These are phyloP conservation scores for Passiflora organensis DNA, from an alignment of 345 rosid species.

Conservation along the genomic window DNA sequence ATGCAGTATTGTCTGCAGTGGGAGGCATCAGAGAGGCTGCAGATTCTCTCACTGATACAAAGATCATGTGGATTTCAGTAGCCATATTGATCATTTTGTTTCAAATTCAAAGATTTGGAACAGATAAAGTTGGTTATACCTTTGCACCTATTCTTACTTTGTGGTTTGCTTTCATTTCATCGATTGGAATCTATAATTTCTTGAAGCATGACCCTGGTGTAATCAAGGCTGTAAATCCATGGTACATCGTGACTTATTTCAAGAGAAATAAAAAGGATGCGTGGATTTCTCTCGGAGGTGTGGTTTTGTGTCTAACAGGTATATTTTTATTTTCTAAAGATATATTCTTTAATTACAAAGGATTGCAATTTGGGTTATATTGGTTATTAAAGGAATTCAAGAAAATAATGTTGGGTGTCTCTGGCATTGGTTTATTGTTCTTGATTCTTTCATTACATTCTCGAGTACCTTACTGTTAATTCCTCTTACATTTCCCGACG, in stretches of 20 bases:
- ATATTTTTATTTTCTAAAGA: neutral
- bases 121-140: conserved; percentile 41
- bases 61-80: conserved; percentile 33
- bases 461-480: neutral
- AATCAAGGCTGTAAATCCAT: conserved; percentile 38
- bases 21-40: conserved; percentile 38
- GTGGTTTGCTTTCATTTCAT: conserved; percentile 35
- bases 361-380: too few species aligned
- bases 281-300: conserved; percentile 53
- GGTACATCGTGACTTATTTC: conserved; percentile 37
- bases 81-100: conserved; percentile 39
- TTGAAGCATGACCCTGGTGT: conserved; percentile 29
- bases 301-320: conserved; percentile 38
- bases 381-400: too few species aligned
- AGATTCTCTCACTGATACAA: conserved; percentile 17
- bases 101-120: conserved; percentile 42
- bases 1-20: conserved; percentile 42
- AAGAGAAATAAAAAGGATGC: conserved; percentile 33
- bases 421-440: too few species aligned
- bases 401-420: too few species aligned
- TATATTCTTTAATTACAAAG: too few species aligned
- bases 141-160: conserved; percentile 40
- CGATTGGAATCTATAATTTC: conserved; percentile 40
- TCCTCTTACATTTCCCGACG: neutral
- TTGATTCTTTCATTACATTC: too few species aligned